Evolutionary conservation across 1,284 basidiomycete species (phyloP), one percentile per base, ranked within the genome.

Genomic region (Cryptococcus maquisensis): DNA sequence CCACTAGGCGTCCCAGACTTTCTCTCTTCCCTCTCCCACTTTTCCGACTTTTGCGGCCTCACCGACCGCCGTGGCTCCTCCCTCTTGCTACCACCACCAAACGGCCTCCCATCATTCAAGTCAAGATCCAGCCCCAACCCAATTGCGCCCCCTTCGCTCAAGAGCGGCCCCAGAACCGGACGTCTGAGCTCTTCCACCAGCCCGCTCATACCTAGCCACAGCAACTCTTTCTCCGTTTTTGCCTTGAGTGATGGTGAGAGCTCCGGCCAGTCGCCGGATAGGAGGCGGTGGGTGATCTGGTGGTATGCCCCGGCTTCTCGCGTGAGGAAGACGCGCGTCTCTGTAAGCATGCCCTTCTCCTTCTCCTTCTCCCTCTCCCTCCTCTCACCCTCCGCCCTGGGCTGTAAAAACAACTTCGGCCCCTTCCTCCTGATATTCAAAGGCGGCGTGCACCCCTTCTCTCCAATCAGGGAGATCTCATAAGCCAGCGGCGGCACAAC

Each of bases 261-360:
- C 13, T 43, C 39, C 9, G 49, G 50, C 60, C 65, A 69, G 21
- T 32, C 21, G 3, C 67, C 67, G 2, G 57, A 52, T 39, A 65
- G 55, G 10, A 69, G 57, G 5, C 65, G 51, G 35, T 59, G 55
- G 12, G 64, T 62, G 44, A 69, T 62, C 7, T 53, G 51, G 55
- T 69, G 67, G 57, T 62, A 69, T 16, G 59, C 50, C 18, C 57
- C 49, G 1, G 67, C 65, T 45, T 69, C 65, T 36, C 67, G 58
- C 35, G 55, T 57, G 20, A 69, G 50, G 15, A 64, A 61, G 28
- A 69, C 44, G 13, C 60, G 55, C 41, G 66, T 35, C 32, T 65
- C 62, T 2, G 56, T 59, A 23, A 63, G 40, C 18, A 20, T 39
- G 13, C 50, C 48, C 32, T 26, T n/a, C 20, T 26, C n/a, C 28